phyloP scores from a whole-genome alignment of 1,284 basidiomycete species.

The Tilletia caries region DNA sequence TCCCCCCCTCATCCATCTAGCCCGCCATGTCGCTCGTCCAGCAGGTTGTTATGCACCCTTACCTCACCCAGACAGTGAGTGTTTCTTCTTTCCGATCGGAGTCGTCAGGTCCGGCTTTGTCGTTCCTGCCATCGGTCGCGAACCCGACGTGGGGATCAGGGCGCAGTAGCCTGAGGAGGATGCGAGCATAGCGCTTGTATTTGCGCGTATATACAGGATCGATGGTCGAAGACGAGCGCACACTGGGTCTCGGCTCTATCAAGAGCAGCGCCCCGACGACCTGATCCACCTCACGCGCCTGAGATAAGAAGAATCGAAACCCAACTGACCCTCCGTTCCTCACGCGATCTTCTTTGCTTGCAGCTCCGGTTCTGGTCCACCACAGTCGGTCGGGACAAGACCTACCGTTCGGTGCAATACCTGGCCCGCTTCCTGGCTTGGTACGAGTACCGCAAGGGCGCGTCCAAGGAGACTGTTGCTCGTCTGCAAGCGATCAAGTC shows the following conservation, averaged over 20 bases:
- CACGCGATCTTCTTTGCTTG: neutral
- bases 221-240: too few species aligned
- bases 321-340: too few species aligned
- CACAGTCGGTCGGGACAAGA: conserved; percentile 60
- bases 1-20: neutral
- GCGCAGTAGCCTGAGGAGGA: too few species aligned
- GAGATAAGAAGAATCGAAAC: too few species aligned
- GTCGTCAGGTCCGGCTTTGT: neutral
- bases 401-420: conserved; percentile 88
- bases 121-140: neutral
- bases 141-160: neutral
- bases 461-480: conserved; percentile 55
- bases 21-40: conserved; percentile 49
- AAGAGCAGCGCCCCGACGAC: too few species aligned
- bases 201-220: too few species aligned
- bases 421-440: conserved; percentile 85
- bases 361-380: conserved; percentile 53
- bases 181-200: too few species aligned
- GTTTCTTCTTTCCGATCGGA: neutral
- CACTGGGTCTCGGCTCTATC: too few species aligned
- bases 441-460: conserved; percentile 58
- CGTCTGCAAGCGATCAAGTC: conserved; percentile 55
- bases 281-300: too few species aligned
- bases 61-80: conserved; percentile 46
- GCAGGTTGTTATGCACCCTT: conserved; percentile 52